Conservation (phyloP, 1,284 basidiomycete species). For the Calocybe gambosa region DNA sequence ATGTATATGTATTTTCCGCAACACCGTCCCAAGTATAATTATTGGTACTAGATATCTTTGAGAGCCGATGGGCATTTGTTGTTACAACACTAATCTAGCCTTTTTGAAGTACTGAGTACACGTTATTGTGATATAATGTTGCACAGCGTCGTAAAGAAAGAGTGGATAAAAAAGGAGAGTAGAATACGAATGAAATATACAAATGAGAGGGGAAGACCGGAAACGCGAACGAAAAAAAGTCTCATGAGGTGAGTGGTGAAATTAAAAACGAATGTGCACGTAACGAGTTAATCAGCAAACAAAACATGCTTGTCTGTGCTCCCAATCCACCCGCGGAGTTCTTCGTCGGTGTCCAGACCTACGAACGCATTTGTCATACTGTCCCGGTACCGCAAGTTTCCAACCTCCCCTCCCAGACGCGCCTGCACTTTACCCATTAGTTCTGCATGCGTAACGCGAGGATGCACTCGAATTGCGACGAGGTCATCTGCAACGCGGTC, state of each 20-base stretch:
- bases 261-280: neutral
- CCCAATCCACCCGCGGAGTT: conserved; percentile 77
- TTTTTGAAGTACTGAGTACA: conserved; percentile 9
- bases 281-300: conserved; percentile 59
- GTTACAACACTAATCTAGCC: conserved; percentile 16
- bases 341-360: conserved; percentile 63
- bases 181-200: conserved; percentile 11
- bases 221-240: neutral
- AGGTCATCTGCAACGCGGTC: conserved; percentile 88
- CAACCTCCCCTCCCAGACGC: conserved; percentile 75
- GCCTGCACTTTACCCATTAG: conserved; percentile 89
- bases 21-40: too few relatives aligned
- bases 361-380: conserved; percentile 61
- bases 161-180: conserved; percentile 12
- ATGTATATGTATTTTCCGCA: too few relatives aligned
- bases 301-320: conserved; percentile 84
- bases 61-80: conserved; percentile 10
- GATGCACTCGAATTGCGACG: conserved; percentile 96
- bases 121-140: conserved; percentile 11
- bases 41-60: neutral
- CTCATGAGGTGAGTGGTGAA: neutral
- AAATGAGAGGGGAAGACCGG: neutral
- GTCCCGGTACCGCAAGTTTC: conserved; percentile 67
- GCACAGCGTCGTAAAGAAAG: conserved; percentile 4
- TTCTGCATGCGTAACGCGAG: conserved; percentile 80